Percentiles rank a stretch among this genome's conserved stretches.
These are phyloP conservation scores for Trametes sp. DNA, from an alignment of 1,284 basidiomycete genomes.

Conservation along the genomic window DNA sequence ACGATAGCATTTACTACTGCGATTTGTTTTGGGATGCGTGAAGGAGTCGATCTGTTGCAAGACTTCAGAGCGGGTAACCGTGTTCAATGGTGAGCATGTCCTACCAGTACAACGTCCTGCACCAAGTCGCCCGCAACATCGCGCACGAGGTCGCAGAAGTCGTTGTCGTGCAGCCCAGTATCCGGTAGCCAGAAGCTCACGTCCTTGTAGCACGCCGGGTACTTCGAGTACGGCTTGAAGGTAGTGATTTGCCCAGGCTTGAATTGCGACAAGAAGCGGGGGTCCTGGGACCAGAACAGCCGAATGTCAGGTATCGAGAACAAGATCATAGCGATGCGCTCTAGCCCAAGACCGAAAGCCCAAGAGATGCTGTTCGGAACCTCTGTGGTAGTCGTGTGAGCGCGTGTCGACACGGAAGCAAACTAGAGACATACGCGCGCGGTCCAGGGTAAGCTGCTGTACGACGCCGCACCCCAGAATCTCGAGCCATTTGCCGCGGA, in stretches of 20 bases:
- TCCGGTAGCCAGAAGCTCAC: constrained; percentile 89
- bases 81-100: constrained; percentile 25
- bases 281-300: constrained; percentile 96
- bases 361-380: constrained; percentile 89
- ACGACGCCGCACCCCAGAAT: constrained; percentile 96
- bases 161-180: constrained; percentile 86
- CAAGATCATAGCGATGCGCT: constrained; percentile 98
- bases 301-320: constrained; percentile 98
- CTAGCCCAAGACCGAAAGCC: constrained; percentile 98
- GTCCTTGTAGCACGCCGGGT: constrained; percentile 90
- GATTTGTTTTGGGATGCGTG: constrained; percentile 87
- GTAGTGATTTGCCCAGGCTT: constrained; percentile 74
- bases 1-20: constrained; percentile 87
- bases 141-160: constrained; percentile 94
- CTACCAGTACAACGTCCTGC: constrained; percentile 88
- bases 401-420: constrained; percentile 7
- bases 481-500: constrained; percentile 96
- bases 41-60: constrained; percentile 88
- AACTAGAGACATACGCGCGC: constrained; percentile 70
- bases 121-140: constrained; percentile 93
- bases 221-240: constrained; percentile 91
- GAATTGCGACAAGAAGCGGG: constrained; percentile 92
- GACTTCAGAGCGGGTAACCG: constrained; percentile 9
- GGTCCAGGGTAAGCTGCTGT: constrained; percentile 87
- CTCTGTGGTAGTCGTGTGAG: constrained; percentile 51